Conservation (phyloP, 2,329 filamentous ascomycete genomes). For the Xylariaceae sp. region DNA sequence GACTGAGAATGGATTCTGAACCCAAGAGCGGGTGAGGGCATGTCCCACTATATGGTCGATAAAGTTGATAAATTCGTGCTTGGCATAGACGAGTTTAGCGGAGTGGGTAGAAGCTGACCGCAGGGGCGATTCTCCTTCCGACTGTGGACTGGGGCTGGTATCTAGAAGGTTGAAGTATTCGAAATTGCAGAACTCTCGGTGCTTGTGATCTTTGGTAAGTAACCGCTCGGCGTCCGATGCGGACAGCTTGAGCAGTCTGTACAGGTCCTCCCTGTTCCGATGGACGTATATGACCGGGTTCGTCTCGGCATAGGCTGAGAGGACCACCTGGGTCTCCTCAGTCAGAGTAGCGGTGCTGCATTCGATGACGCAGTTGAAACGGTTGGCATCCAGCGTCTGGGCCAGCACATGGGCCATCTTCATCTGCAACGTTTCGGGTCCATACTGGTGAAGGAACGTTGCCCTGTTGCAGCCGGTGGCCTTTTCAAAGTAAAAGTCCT, state of each 20-base stretch:
- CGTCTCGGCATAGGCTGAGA: slow-evolving; percentile 55
- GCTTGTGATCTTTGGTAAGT: slow-evolving; percentile 48
- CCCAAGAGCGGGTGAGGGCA: slow-evolving; percentile 44
- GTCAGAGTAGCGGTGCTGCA: slow-evolving; percentile 62
- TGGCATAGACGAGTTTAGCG: slow-evolving; percentile 52
- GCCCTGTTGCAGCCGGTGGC: slow-evolving; percentile 55
- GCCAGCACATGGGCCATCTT: slow-evolving; percentile 58
- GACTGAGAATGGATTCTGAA: slow-evolving; percentile 56
- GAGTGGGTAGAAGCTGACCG: slow-evolving; percentile 45
- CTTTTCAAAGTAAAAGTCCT: slow-evolving; percentile 62
- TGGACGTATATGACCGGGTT: slow-evolving; percentile 67
- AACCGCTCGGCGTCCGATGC: slow-evolving; percentile 49
- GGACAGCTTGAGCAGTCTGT: slow-evolving; percentile 47
- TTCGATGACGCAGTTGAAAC: slow-evolving; percentile 60
- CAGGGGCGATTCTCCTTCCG: slow-evolving; percentile 29
- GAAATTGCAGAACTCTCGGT: slow-evolving; percentile 60
- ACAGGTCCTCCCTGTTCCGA: slow-evolving; percentile 58
- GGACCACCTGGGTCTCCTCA: slow-evolving; percentile 50
- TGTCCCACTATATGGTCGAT: slow-evolving; percentile 53
- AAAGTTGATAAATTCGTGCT: slow-evolving; percentile 56
- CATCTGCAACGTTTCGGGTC: slow-evolving; percentile 55
- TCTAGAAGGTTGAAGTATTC: slow-evolving; percentile 66
- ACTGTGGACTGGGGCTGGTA: slow-evolving; percentile 30
- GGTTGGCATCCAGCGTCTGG: slow-evolving; percentile 54
- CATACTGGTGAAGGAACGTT: slow-evolving; percentile 56